phyloP scores from a whole-genome alignment of 768 basidiomycete genomes.

The Lactarius indigo region DNA sequence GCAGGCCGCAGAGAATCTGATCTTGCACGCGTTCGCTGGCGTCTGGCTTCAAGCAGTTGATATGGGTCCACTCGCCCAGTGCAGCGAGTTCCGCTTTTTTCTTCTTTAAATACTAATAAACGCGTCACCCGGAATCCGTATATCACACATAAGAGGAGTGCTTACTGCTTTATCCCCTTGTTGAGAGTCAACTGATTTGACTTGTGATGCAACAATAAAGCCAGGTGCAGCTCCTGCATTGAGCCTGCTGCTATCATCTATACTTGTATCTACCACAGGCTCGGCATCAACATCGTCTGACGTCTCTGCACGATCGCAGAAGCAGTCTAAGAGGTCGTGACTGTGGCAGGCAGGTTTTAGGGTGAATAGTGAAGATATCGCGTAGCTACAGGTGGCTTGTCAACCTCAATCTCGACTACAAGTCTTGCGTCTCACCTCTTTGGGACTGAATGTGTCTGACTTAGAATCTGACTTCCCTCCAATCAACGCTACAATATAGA shows the following conservation, averaged over 20 bases:
- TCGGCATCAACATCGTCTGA: slow-evolving; percentile 1
- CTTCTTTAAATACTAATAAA: slow-evolving; percentile 55
- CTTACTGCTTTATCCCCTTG: slow-evolving; percentile 54
- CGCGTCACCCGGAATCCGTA: slow-evolving; percentile 18
- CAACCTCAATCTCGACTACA: slow-evolving; percentile 9
- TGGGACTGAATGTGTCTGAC: slow-evolving; percentile 81
- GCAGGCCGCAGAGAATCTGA: slow-evolving; percentile 54
- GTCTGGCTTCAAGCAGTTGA: slow-evolving; percentile 58
- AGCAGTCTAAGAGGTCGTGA: slow-evolving; percentile 86
- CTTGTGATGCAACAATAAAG: slow-evolving; percentile 64
- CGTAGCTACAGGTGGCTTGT: slow-evolving; percentile 53
- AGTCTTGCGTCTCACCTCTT: slow-evolving; percentile 53
- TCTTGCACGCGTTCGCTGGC: slow-evolving; percentile 57
- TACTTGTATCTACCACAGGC: not conserved
- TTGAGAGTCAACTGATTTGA: slow-evolving; percentile 43
- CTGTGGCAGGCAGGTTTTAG: slow-evolving; percentile 81
- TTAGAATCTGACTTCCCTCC: slow-evolving; percentile 59
- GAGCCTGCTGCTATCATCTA: slow-evolving; percentile 31
- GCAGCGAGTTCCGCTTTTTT: slow-evolving; percentile 67
- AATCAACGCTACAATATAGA: slow-evolving; percentile 53
- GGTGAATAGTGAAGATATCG: slow-evolving; percentile 88
- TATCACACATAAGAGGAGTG: not conserved
- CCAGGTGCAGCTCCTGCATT: slow-evolving; percentile 32
- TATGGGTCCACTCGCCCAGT: slow-evolving; percentile 80
- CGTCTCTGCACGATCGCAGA: slow-evolving; percentile 42